A percentile compares a stretch with the other conserved stretches of the same genome.
Evolutionary conservation across 164 flowering plant genomes (phyloP).

Genomic region (Aristolochia fimbriata): DNA sequence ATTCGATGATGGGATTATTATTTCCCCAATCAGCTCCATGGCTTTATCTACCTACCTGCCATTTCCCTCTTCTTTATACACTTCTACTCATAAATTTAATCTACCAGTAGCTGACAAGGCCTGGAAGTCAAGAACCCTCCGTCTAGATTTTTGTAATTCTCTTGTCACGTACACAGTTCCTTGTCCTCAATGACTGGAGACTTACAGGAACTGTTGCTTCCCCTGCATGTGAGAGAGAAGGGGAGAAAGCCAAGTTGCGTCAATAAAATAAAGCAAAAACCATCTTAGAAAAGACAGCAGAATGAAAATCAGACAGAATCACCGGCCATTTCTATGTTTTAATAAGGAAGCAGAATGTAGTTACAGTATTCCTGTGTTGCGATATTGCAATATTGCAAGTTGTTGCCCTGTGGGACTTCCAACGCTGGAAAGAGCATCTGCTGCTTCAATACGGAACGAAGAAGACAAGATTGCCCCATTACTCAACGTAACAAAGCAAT

Average conservation of each 20-base stretch:
- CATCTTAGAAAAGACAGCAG: too few species aligned
- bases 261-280: too few species aligned
- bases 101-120: background rate
- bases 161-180: background rate
- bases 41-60: background rate
- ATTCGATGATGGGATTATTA: background rate
- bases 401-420: background rate
- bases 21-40: background rate
- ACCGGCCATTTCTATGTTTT: too few species aligned
- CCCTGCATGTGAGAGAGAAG: constrained; percentile 1
- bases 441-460: background rate
- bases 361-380: too few species aligned
- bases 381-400: too few species aligned
- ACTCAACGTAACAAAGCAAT: background rate
- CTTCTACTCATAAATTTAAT: background rate
- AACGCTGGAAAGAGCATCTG: background rate
- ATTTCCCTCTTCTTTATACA: background rate
- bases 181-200: background rate
- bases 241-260: background rate
- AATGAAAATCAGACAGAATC: too few species aligned
- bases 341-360: too few species aligned
- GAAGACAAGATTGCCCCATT: background rate
- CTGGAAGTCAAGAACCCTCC: constrained; percentile 3
- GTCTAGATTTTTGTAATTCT: background rate
- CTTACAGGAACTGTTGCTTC: constrained; percentile 1